phyloP scores from a whole-genome alignment of 1,284 basidiomycete genomes.

The Marasmius sp. region DNA sequence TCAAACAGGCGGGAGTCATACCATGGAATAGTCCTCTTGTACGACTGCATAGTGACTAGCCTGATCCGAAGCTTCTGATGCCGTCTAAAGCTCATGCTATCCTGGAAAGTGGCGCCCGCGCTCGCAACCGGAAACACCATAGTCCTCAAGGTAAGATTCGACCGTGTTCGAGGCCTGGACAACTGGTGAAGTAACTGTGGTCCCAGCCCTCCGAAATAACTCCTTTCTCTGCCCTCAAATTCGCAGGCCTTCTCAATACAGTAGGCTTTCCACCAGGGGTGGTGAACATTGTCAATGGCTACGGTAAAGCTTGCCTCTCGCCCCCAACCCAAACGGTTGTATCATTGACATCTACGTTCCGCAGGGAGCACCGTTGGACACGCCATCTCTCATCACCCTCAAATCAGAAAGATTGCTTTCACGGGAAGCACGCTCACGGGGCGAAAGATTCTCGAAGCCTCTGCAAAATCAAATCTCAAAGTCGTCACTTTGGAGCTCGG shows the following conservation, averaged over 20 bases:
- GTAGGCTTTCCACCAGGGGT: conserved; percentile 71
- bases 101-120: conserved; percentile 83
- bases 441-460: conserved; percentile 62
- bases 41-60: neutral
- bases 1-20: conserved; percentile 52
- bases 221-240: conserved; percentile 71
- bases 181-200: neutral
- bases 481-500: conserved; percentile 80
- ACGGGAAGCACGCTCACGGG: conserved; percentile 61
- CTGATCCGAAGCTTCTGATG: neutral
- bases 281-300: conserved; percentile 77
- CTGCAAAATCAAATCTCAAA: conserved; percentile 68
- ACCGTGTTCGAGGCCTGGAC: neutral
- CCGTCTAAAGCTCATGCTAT: conserved; percentile 44
- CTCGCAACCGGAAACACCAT: conserved; percentile 81
- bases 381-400: conserved; percentile 54
- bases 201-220: conserved; percentile 80
- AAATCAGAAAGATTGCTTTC: conserved; percentile 47
- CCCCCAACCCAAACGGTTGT: neutral
- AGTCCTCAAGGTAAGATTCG: conserved; percentile 57
- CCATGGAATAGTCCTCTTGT: conserved; percentile 55
- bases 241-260: conserved; percentile 44
- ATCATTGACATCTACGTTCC: neutral
- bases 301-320: conserved; percentile 31
- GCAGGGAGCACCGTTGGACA: conserved; percentile 65